Base-by-base conservation (phyloP, 2,329 filamentous ascomycete genomes). In the Thermomyces lanuginosus region DNA sequence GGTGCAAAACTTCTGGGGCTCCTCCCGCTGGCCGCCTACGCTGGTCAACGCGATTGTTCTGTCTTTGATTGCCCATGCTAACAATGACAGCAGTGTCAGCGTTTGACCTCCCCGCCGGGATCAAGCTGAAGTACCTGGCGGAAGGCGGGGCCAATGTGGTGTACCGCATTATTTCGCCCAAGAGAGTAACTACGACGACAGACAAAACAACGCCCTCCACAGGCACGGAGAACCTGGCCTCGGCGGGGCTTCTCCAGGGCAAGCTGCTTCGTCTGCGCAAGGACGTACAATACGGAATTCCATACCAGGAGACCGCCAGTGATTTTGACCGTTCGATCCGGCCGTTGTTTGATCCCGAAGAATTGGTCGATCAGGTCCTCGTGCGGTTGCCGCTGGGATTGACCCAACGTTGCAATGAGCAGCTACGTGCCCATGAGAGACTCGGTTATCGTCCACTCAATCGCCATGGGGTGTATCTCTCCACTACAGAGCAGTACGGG, bases 71-170 rank as follows among this genome's bases (percentile, higher is more conserved):
- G 13, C 12, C 6, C 21, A 6, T n/a, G 11, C 16, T 18, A 39
- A 39, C 36, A 39, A 53, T 53, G 48, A 44, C 46, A 16, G 45
- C 47, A 30, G 38, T 38, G 26, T 41, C 30, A 31, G 32, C 45
- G 6, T 38, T 49, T 5, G 49, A 56, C 38, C 43, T 57, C 34
- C 49, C 50, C 2, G 21, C 30, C 23, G 45, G 46, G 31, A 41
- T 46, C 35, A 43, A 48, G 30, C 43, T 55, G 30, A 28, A 43
- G 8, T 70, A 68, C 35, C 49, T 71, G 6, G 63, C 61, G 13
- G 79, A 89, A 49, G 80, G 79, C 13, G 73, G 76, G 13, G 78
- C 80, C 28, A 86, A 89, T 48, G 65, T 76, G 27, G 74, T 84
- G 35, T 83, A 79, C 43, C 64, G 64, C 38, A 61, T 78, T 30